phyloP scores from a whole-genome alignment of 495 filamentous ascomycete genomes.

The Daldinia grandis region DNA sequence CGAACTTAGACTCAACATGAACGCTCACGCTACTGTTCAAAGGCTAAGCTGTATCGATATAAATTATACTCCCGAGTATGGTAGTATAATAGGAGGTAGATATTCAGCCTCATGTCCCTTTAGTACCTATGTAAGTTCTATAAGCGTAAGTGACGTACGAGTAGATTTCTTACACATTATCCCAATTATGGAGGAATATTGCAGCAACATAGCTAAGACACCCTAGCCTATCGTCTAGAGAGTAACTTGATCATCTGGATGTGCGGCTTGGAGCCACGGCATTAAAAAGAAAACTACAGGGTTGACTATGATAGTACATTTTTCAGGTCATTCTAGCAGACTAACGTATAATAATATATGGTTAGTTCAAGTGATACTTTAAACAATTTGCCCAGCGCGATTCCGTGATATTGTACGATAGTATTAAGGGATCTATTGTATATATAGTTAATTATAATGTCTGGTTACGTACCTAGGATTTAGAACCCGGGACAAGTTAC shows the following conservation, averaged over 20 bases:
- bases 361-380: not conserved
- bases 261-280: no score
- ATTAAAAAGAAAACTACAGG: no score
- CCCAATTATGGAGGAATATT: not conserved
- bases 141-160: not conserved
- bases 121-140: not conserved
- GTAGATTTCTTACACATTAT: not conserved
- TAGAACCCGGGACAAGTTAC: not conserved
- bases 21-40: no score
- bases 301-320: not conserved
- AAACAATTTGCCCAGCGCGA: not conserved
- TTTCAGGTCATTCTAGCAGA: not conserved
- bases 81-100: no score
- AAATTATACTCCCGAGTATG: no score
- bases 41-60: no score
- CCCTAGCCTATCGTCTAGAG: no score
- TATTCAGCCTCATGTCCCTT: no score
- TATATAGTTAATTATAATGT: not conserved
- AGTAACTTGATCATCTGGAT: no score
- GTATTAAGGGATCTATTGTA: not conserved
- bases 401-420: not conserved
- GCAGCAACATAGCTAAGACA: not conserved
- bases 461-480: not conserved
- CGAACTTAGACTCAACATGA: no score
- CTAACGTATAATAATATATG: not conserved